Conservation (phyloP, 73 alveolate species). For the Paramecium tetraurelia region DNA sequence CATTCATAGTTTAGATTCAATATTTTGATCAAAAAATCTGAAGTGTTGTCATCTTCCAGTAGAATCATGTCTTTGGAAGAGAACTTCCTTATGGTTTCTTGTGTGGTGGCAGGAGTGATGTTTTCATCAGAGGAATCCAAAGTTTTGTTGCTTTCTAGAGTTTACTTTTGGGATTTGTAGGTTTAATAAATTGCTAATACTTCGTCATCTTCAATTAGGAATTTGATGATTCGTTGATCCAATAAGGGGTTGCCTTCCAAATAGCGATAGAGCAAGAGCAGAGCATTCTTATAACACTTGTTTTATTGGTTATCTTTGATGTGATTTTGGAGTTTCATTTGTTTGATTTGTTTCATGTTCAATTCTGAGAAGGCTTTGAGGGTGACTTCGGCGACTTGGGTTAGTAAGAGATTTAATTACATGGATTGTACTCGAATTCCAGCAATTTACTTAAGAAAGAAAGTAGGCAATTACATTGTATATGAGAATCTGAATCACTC, state of each 20-base stretch:
- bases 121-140: slow-evolving; percentile 2
- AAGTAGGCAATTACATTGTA: not conserved
- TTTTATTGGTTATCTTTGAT: not conserved
- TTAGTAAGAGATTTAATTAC: not conserved
- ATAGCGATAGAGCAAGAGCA: not conserved
- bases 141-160: not conserved
- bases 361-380: slow-evolving; percentile 10
- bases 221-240: not conserved
- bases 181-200: not conserved
- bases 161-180: not conserved
- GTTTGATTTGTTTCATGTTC: not conserved
- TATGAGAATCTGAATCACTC: not conserved
- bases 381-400: not conserved
- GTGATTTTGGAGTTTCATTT: not conserved
- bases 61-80: slow-evolving; percentile 16
- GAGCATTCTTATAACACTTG: not conserved
- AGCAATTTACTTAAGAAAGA: not conserved
- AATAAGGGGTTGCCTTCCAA: slow-evolving; percentile 18
- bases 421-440: slow-evolving; percentile 49
- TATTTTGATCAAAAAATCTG: not conserved
- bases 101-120: not conserved
- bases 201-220: slow-evolving; percentile 9
- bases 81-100: not conserved
- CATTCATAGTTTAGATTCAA: not conserved
- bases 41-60: not conserved